Conservation (phyloP, 495 filamentous ascomycete genomes). For the Neurospora discreta region DNA sequence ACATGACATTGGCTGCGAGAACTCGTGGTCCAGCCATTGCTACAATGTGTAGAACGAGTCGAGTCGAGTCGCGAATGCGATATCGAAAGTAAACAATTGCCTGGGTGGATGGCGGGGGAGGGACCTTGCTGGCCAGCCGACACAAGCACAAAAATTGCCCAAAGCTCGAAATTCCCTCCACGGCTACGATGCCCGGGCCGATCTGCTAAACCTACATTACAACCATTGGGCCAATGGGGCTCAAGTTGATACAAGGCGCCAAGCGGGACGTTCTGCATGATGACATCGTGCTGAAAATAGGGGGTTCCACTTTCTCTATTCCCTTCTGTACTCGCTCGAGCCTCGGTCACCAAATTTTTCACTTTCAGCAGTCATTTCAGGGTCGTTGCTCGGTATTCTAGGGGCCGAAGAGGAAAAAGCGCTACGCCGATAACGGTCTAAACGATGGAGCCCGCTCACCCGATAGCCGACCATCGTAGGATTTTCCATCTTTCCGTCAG, state of each 20-base stretch:
- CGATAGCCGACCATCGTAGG: not conserved
- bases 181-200: not conserved
- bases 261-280: conserved; percentile 7
- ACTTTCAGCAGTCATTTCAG: conserved; percentile 2
- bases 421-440: not conserved
- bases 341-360: not conserved
- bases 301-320: not conserved
- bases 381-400: not conserved
- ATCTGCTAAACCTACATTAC: not conserved
- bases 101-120: not conserved
- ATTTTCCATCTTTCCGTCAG: not conserved
- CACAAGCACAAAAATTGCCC: not conserved
- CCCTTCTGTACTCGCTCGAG: not conserved
- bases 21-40: conserved; percentile 11
- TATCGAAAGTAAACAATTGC: not conserved
- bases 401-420: not conserved
- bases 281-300: conserved; percentile 13
- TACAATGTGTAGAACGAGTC: not conserved
- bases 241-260: not conserved
- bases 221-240: not conserved
- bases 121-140: not conserved
- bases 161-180: not conserved
- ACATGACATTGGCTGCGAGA: conserved; percentile 2
- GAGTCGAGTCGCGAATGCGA: not conserved
- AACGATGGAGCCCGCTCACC: not conserved